Percentiles rank a stretch among this genome's conserved stretches.
These are phyloP conservation scores for Zygoascus tannicola DNA, from an alignment of 805 yeast species.

Conservation along the genomic window DNA sequence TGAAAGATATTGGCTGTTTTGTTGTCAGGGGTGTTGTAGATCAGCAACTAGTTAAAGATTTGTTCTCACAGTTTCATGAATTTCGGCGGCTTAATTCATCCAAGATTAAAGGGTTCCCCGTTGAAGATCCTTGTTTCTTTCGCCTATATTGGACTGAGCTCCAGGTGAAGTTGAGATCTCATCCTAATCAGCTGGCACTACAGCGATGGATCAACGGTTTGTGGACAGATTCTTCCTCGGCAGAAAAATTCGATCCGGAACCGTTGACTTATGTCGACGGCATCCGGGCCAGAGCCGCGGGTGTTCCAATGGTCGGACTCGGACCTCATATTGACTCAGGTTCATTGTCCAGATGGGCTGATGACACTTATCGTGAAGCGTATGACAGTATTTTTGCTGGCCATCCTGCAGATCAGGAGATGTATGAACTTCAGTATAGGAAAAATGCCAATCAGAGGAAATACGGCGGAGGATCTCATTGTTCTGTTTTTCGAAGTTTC, in stretches of 20 bases:
- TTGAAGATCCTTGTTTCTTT: conserved; percentile 20
- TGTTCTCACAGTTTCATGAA: conserved; percentile 20
- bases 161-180: conserved; percentile 34
- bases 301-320: conserved; percentile 22
- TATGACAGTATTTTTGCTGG: conserved; percentile 32
- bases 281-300: conserved; percentile 36
- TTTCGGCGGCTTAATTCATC: conserved; percentile 24
- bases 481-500: conserved; percentile 34
- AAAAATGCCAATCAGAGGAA: conserved; percentile 27
- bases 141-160: conserved; percentile 35
- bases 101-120: not conserved
- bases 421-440: conserved; percentile 31
- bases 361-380: conserved; percentile 32
- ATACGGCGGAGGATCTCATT: conserved; percentile 23
- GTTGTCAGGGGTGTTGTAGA: conserved; percentile 29
- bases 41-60: conserved; percentile 20
- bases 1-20: conserved; percentile 23
- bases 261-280: conserved; percentile 37
- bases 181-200: conserved; percentile 29
- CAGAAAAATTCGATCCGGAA: not conserved
- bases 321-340: conserved; percentile 36
- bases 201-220: conserved; percentile 2
- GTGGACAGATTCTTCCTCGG: not conserved
- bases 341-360: conserved; percentile 37
- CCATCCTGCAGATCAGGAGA: conserved; percentile 37